Conservation (phyloP, 2,329 filamentous ascomycete genomes). For the Arthrobotrys sphaeroides region DNA sequence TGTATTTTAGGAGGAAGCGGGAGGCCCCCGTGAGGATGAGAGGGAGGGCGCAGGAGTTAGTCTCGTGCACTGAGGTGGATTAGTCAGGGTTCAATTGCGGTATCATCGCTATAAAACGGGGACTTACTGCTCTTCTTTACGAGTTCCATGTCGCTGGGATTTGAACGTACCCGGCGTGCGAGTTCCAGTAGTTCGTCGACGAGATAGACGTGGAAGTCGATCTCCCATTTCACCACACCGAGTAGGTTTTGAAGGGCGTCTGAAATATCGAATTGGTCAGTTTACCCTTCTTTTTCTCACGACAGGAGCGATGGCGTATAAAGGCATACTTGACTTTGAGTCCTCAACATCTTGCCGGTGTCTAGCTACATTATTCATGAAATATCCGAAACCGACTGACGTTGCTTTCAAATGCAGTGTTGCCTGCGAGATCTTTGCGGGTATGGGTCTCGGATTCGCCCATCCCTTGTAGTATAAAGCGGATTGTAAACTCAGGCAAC, state of each 20-base stretch:
- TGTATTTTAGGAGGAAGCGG: slow-evolving; percentile 57
- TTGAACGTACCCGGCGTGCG: slow-evolving; percentile 55
- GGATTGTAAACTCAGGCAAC: slow-evolving; percentile 80
- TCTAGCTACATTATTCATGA: slow-evolving; percentile 56
- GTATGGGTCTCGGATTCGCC: slow-evolving; percentile 55
- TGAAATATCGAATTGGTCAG: neutral
- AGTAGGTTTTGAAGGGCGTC: slow-evolving; percentile 57
- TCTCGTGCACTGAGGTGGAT: slow-evolving; percentile 51
- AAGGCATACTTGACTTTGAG: slow-evolving; percentile 45
- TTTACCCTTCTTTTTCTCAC: neutral
- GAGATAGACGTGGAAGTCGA: slow-evolving; percentile 57
- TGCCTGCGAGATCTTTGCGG: slow-evolving; percentile 57
- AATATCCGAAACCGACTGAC: slow-evolving; percentile 57
- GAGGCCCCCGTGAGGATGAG: slow-evolving; percentile 57
- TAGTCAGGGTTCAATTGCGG: neutral
- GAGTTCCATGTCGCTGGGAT: slow-evolving; percentile 54
- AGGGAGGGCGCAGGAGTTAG: slow-evolving; percentile 58
- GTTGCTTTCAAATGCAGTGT: slow-evolving; percentile 57
- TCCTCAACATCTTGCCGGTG: slow-evolving; percentile 45
- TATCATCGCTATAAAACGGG: neutral
- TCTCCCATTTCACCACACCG: slow-evolving; percentile 57
- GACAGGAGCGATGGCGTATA: neutral
- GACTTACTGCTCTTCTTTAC: slow-evolving; percentile 56
- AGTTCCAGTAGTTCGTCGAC: slow-evolving; percentile 58
- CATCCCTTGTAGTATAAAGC: slow-evolving; percentile 78